Percentiles rank a stretch among this genome's conserved stretches.
Evolutionary conservation across 805 yeast genomes (phyloP).

Genomic region (Starmerella vitae): DNA sequence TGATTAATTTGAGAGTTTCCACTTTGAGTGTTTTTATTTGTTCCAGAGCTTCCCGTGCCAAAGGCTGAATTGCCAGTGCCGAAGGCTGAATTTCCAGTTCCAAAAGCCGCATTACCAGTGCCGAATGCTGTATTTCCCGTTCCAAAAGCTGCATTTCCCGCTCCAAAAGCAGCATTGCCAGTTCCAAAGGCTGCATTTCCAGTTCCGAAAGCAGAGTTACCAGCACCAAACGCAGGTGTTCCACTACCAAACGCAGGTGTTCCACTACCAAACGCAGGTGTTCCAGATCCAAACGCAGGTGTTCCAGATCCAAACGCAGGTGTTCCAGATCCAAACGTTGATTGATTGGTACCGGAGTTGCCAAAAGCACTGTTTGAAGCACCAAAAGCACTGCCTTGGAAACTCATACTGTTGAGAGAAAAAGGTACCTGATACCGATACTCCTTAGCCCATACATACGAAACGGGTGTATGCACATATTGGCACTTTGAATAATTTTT

Average conservation of each 20-base stretch:
- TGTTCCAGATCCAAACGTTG: too few relatives aligned
- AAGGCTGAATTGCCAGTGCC: conserved; percentile 16
- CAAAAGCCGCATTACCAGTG: conserved; percentile 10
- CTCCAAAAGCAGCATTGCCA: conserved; percentile 14
- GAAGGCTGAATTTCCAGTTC: conserved; percentile 16
- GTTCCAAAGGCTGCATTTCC: conserved; percentile 16
- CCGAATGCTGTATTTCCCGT: conserved; percentile 18
- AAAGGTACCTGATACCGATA: too few relatives aligned
- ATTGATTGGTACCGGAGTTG: neutral
- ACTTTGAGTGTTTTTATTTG: conserved; percentile 12
- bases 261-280: conserved; percentile 5
- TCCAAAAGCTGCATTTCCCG: conserved; percentile 14
- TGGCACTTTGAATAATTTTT: too few relatives aligned
- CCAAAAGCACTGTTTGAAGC: conserved; percentile 5
- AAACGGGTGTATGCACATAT: too few relatives aligned
- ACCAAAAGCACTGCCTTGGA: too few relatives aligned
- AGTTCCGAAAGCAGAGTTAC: conserved; percentile 13
- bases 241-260: conserved; percentile 10
- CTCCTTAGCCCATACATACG: too few relatives aligned
- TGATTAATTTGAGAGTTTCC: too few relatives aligned
- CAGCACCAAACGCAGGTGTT: conserved; percentile 19
- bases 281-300: conserved; percentile 19
- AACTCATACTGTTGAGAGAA: neutral
- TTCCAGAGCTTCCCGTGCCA: conserved; percentile 19
- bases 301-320: too few relatives aligned